Percentiles rank a stretch among this genome's conserved stretches.
Evolutionary conservation across 805 yeast genomes (phyloP).

Genomic region (Candida multigemmis): DNA sequence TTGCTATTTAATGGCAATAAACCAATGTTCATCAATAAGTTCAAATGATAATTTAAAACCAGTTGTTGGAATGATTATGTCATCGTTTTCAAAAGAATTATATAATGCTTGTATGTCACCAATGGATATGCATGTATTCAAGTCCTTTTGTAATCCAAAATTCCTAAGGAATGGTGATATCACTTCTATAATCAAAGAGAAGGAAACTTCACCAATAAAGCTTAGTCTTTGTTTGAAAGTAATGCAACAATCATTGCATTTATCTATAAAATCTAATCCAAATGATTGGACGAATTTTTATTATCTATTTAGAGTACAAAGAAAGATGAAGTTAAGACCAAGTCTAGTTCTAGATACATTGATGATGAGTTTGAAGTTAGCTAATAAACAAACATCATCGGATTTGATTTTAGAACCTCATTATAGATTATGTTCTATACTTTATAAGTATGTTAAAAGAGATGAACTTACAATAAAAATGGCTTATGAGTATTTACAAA

Average conservation of each 20-base stretch:
- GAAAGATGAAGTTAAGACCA: slow-evolving; percentile 34
- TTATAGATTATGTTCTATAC: slow-evolving; percentile 49
- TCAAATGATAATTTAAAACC: slow-evolving; percentile 13
- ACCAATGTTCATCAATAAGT: slow-evolving; percentile 16
- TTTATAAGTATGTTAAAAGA: slow-evolving; percentile 44
- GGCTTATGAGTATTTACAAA: slow-evolving; percentile 32
- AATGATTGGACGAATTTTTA: slow-evolving; percentile 56
- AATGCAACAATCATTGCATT: slow-evolving; percentile 33
- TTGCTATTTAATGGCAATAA: slow-evolving; percentile 69
- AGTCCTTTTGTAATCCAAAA: slow-evolving; percentile 27
- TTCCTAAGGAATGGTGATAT: slow-evolving; percentile 17
- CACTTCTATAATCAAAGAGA: slow-evolving; percentile 14
- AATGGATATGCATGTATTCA: slow-evolving; percentile 53
- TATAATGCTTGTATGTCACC: slow-evolving; percentile 55
- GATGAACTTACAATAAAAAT: slow-evolving; percentile 21
- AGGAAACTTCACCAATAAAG: slow-evolving; percentile 12
- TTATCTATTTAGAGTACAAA: slow-evolving; percentile 48
- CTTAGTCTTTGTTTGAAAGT: slow-evolving; percentile 23
- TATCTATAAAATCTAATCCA: slow-evolving; percentile 36
- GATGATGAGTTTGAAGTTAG: slow-evolving; percentile 34
- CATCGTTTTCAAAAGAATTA: slow-evolving; percentile 47
- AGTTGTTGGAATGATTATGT: slow-evolving; percentile 38
- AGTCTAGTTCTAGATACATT: slow-evolving; percentile 30
- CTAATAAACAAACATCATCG: slow-evolving; percentile 24
- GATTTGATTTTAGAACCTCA: slow-evolving; percentile 74